phyloP scores from a whole-genome alignment of 2,329 filamentous ascomycete species.

The Paraphaeosphaeria minitans region DNA sequence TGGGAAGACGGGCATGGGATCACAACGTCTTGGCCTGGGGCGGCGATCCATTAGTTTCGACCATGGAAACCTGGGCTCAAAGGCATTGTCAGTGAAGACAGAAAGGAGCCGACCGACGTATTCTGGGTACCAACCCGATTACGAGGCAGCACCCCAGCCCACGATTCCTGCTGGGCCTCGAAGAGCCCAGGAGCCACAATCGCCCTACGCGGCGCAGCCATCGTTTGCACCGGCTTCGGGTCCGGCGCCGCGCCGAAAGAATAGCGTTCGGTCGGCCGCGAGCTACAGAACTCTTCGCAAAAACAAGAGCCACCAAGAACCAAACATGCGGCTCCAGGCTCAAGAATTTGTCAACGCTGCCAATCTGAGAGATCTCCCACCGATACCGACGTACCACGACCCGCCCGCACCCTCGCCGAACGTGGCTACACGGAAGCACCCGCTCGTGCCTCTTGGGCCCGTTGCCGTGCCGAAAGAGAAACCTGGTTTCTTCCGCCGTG shows the following conservation, averaged over 20 bases:
- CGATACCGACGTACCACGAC: constrained; percentile 53
- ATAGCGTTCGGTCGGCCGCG: constrained; percentile 64
- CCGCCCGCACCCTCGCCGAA: constrained; percentile 59
- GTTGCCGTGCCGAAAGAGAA: constrained; percentile 61
- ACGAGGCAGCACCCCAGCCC: constrained; percentile 85
- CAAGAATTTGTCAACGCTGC: constrained; percentile 56
- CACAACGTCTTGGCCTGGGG: constrained; percentile 60
- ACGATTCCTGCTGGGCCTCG: constrained; percentile 82
- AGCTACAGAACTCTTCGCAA: constrained; percentile 50
- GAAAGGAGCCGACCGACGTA: constrained; percentile 51
- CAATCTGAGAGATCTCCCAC: constrained; percentile 50
- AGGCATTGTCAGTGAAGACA: constrained; percentile 39
- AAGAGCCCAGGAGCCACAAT: constrained; percentile 51
- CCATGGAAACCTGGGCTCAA: constrained; percentile 44
- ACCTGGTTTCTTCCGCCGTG: constrained; percentile 88
- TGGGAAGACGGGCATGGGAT: constrained; percentile 64
- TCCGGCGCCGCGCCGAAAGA: constrained; percentile 58
- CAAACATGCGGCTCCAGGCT: constrained; percentile 52
- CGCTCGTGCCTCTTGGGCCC: constrained; percentile 45
- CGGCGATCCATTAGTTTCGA: constrained; percentile 78
- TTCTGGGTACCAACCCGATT: constrained; percentile 60
- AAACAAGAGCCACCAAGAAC: constrained; percentile 50
- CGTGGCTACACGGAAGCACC: constrained; percentile 57
- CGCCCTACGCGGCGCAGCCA: constrained; percentile 49
- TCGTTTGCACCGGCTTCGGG: constrained; percentile 47